Evolutionary conservation across 306 rosid genomes (phyloP).

Genomic region (Vigna trinervia): DNA sequence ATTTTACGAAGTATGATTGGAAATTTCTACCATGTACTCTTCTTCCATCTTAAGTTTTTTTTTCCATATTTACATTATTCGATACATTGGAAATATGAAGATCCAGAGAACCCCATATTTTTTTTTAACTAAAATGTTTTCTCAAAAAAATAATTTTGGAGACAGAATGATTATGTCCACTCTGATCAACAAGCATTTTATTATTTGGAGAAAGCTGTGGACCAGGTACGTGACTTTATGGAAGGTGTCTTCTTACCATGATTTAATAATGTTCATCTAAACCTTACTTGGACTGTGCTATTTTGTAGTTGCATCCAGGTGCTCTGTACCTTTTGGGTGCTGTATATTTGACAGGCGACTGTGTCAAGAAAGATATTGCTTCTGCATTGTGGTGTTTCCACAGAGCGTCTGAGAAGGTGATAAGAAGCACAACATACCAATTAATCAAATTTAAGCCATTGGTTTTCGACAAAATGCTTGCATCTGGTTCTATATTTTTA

Average conservation of each 20-base stretch:
- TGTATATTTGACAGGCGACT: conserved; percentile 89
- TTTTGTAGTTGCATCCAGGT: conserved; percentile 87
- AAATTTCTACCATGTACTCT: conserved; percentile 15
- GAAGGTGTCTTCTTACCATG: conserved; percentile 35
- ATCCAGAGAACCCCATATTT: neutral
- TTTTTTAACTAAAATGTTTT: neutral
- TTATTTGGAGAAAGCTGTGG: conserved; percentile 94
- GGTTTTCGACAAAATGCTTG: neutral
- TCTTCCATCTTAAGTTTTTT: neutral
- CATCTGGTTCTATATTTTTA: neutral
- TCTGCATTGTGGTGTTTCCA: conserved; percentile 94
- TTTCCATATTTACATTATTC: conserved; percentile 19
- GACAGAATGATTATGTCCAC: conserved; percentile 79
- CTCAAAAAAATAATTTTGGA: neutral
- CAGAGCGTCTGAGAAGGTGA: conserved; percentile 93
- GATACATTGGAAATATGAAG: conserved; percentile 17
- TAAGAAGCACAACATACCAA: neutral
- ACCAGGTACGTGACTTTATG: conserved; percentile 67
- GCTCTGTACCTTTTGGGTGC: conserved; percentile 93
- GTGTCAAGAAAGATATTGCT: conserved; percentile 75
- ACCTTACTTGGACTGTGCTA: conserved; percentile 51
- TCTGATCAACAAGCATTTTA: conserved; percentile 92
- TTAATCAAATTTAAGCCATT: conserved; percentile 34
- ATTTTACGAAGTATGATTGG: conserved; percentile 25
- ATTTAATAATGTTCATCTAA: conserved; percentile 36